These are phyloP conservation scores for Haberlea rhodopensis DNA, from an alignment of 257 asterid species.

Conservation along the genomic window DNA sequence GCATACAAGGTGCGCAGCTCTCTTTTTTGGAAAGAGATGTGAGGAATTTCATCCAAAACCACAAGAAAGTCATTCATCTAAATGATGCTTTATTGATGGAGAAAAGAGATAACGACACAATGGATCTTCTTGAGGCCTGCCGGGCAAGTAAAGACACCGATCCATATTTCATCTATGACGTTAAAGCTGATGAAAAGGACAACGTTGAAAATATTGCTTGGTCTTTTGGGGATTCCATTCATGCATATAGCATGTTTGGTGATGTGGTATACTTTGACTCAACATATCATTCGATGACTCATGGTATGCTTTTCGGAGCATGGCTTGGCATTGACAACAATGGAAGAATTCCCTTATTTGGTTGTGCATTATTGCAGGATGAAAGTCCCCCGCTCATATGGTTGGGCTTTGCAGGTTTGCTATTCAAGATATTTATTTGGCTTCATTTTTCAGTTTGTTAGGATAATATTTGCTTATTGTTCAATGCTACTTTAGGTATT, in stretches of 20 bases:
- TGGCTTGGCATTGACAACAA: constrained; percentile 65
- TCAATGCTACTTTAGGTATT: constrained; percentile 43
- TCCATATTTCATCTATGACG: constrained; percentile 52
- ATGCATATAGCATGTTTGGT: constrained; percentile 51
- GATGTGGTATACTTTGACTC: constrained; percentile 66
- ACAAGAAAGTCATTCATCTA: constrained; percentile 52
- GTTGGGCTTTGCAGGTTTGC: constrained; percentile 63
- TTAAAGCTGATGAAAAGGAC: constrained; percentile 48
- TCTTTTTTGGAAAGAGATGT: constrained; percentile 72
- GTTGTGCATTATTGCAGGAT: constrained; percentile 64
- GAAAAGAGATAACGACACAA: constrained; percentile 52
- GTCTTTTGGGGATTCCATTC: constrained; percentile 56
- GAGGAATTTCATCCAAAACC: constrained; percentile 64
- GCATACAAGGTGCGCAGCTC: constrained; percentile 54
- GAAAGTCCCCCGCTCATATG: constrained; percentile 42
- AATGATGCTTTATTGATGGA: constrained; percentile 56
- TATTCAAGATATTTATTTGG: constrained; percentile 14
- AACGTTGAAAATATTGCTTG: constrained; percentile 69
- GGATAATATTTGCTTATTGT: constrained; percentile 27
- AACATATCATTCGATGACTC: constrained; percentile 43
- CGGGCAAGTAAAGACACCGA: constrained; percentile 50
- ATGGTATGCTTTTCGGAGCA: constrained; percentile 54
- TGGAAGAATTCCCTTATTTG: constrained; percentile 54
- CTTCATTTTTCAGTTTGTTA: constrained; percentile 20
- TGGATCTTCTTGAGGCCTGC: constrained; percentile 63